A percentile compares a stretch with the other conserved stretches of the same genome.
Evolutionary conservation across 768 basidiomycete species (phyloP).

Genomic region (Tylopilus felleus): DNA sequence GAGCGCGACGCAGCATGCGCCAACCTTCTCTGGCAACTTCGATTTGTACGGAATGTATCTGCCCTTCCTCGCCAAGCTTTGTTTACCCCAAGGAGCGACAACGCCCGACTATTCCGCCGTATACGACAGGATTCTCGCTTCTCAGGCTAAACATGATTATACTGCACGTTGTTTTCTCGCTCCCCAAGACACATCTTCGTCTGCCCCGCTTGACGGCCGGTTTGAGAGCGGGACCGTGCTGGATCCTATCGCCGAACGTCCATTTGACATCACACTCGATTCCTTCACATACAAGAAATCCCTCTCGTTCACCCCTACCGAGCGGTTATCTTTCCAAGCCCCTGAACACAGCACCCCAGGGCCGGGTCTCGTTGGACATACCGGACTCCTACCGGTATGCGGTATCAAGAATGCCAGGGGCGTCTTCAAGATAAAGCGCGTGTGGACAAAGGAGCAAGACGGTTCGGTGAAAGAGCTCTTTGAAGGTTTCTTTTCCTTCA

Average conservation of each 20-base stretch:
- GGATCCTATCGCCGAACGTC: constrained; percentile 36
- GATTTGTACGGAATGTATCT: constrained; percentile 41
- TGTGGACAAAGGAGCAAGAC: constrained; percentile 29
- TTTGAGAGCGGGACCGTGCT: constrained; percentile 25
- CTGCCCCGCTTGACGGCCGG: constrained; percentile 19
- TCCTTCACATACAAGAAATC: constrained; percentile 23
- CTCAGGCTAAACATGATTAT: constrained; percentile 38
- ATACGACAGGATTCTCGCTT: constrained; percentile 35
- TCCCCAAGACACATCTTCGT: constrained; percentile 1
- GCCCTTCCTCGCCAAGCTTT: constrained; percentile 34
- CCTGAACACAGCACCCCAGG: constrained; percentile 20
- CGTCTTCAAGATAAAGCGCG: constrained; percentile 34
- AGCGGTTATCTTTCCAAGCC: constrained; percentile 25
- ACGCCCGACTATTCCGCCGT: constrained; percentile 29
- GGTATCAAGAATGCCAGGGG: constrained; percentile 36
- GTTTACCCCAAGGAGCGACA: constrained; percentile 27
- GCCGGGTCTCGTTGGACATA: constrained; percentile 29
- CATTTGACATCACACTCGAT: constrained; percentile 31
- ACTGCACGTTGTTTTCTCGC: constrained; percentile 33
- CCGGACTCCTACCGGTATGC: constrained; percentile 23
- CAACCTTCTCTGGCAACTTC: constrained; percentile 33
- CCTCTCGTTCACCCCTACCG: constrained; percentile 29
- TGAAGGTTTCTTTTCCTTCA: constrained; percentile 39
- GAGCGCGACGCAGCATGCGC: constrained; percentile 1
- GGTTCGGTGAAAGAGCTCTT: constrained; percentile 33